A percentile compares a stretch with the other conserved stretches of the same genome.
phyloP scores from a whole-genome alignment of 2,329 filamentous ascomycete genomes.

The Amauroascus niger region DNA sequence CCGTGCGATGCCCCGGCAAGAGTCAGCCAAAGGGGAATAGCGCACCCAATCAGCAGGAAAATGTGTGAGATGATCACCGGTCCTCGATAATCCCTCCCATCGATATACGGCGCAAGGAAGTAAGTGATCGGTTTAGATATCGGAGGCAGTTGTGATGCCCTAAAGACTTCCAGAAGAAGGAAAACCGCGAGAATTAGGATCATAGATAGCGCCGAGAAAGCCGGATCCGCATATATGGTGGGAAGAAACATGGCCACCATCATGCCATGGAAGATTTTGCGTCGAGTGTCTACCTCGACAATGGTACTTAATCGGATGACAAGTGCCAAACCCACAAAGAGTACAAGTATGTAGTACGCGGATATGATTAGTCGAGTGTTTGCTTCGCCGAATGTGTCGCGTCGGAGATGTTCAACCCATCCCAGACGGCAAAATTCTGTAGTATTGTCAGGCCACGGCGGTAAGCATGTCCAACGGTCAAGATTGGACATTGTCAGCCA shows the following conservation, averaged over 20 bases:
- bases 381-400: constrained; percentile 57
- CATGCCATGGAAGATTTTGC: constrained; percentile 97
- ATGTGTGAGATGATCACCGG: constrained; percentile 95
- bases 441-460: constrained; percentile 34
- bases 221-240: constrained; percentile 74
- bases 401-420: constrained; percentile 57
- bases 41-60: constrained; percentile 88
- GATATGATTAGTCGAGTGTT: constrained; percentile 71
- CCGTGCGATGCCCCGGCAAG: constrained; percentile 58
- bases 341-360: constrained; percentile 61
- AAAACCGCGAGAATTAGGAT: constrained; percentile 72
- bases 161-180: constrained; percentile 75
- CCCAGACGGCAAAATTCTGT: constrained; percentile 42
- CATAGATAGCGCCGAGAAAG: constrained; percentile 72
- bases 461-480: constrained; percentile 66
- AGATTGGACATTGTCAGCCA: constrained; percentile 59
- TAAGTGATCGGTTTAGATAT: constrained; percentile 73
- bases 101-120: constrained; percentile 88
- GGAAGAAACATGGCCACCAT: constrained; percentile 96
- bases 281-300: constrained; percentile 86
- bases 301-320: constrained; percentile 65
- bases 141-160: constrained; percentile 84
- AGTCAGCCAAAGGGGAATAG: constrained; percentile 85
- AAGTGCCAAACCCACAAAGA: constrained; percentile 60
- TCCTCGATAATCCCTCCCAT: constrained; percentile 82